Evolutionary conservation across 2,329 filamentous ascomycete species (phyloP), one percentile per base, ranked within the genome.

Genomic region (Penicillium freii): DNA sequence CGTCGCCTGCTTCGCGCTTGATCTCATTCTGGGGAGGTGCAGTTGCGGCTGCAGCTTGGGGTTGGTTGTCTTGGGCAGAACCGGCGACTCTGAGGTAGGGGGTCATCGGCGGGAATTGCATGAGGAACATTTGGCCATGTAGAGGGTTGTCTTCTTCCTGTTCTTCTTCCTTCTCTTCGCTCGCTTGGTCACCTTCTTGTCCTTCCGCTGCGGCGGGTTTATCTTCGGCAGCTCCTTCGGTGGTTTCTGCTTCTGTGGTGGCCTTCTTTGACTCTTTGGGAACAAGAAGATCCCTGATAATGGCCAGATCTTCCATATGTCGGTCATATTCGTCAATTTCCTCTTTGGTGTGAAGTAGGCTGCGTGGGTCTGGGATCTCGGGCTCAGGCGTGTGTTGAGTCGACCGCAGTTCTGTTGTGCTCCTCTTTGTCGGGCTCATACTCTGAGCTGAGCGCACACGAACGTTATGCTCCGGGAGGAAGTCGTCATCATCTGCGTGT

Each of bases 51-150:
- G 34, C 33, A 25, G 43, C n/a, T 33, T 42, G 23, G 15, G 39
- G 11, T 45, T 21, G 51, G 39, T 47, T 54, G 42, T 31, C 56
- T 48, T 42, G 40, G 19, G 53, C 62, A 2, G 63, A 62, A 15
- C 66, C 67, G 1, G 78, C 73, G 10, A 78, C 67, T 36, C 76
- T 64, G 25, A 87, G 78, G 57, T 82, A 81, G 5, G 85, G 85
- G 4, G 86, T 81, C 57, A 85, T 78, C 0, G 85, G 84, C 13
- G 85, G 85, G 65, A 87, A 82, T 69, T 87, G 85, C 69, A 87
- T 83, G 51, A 87, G 77, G 68, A 87, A 87, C 52, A 85, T 77
- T 56, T 82, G 80, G 53, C 85, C 81, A 36, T 81, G 73, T 19
- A 79, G 76, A 42, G 76, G 71, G n/a, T 61, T 62, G 21, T 69